Base-by-base conservation (phyloP, 1,284 basidiomycete species). In the Ganoderma leucocontextum region DNA sequence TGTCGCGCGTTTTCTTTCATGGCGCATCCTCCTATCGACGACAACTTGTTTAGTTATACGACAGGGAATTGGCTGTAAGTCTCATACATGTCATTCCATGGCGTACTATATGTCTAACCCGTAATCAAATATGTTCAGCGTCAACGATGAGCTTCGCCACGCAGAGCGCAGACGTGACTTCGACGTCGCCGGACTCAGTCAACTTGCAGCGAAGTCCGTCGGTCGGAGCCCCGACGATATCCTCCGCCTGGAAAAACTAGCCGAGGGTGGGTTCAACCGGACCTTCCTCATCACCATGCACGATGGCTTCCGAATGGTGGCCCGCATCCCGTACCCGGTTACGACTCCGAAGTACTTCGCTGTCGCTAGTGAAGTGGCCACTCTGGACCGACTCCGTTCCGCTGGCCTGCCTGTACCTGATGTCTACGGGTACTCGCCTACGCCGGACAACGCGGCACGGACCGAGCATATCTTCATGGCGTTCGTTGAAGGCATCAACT, bases 401-500 rank as follows among this genome's bases (percentile, higher is more conserved):
- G 74, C 55, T 74, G 84, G 81, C 65, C 75, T 87, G 65, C 85
- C 86, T 75, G 72, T 83, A 69, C 84, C 85, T 25, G 44, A 86
- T 75, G 78, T 87, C 9, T 87, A 87, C 76, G 83, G 73, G 38
- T 87, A 87, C 79, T 86, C 85, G 7, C 79, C 83, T 77, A 22
- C 69, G 66, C 68, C 83, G 74, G 78, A 87, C 79, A 87, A 88
- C 75, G 80, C 75, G 4, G 86, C 85, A 22, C 70, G 77, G 75
- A 87, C 85, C 0, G 82, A 85, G 76, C 86, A 86, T 71, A 85
- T 87, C 49, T 82, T 87, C 63, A 87, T 87, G 86, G 81, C 87
- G 68, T 86, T 81, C 69, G 64, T 87, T 0, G 53, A 70, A 76
- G 85, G 85, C 62, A 80, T 79, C 0, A 83, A 81, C 9, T 73